A percentile compares a stretch with the other conserved stretches of the same genome.
These are phyloP conservation scores for Mucor irregularis DNA, from an alignment of 371 early-diverging fungal species.

Conservation along the genomic window DNA sequence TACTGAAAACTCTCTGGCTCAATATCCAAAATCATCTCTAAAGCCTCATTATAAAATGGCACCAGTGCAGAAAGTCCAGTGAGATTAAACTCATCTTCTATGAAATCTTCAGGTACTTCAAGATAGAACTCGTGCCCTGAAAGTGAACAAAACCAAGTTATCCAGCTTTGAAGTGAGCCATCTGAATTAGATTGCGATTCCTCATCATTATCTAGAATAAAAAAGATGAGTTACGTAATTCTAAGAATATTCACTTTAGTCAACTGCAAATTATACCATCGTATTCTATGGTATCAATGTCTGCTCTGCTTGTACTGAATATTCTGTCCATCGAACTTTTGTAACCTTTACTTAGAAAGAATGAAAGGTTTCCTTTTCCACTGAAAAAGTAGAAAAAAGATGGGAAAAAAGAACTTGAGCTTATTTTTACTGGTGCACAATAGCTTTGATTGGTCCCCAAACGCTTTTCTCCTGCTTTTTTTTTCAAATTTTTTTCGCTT, in stretches of 20 bases:
- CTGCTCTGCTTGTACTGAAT: constrained; percentile 11
- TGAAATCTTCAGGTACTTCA: constrained; percentile 87
- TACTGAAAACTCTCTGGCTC: constrained; percentile 63
- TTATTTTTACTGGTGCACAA: too few relatives aligned
- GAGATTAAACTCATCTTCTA: constrained; percentile 94
- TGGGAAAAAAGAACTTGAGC: not conserved
- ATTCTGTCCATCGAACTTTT: constrained; percentile 16
- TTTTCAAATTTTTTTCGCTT: too few relatives aligned
- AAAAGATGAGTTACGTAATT: too few relatives aligned
- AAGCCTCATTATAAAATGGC: constrained; percentile 78
- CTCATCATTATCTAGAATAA: constrained; percentile 22
- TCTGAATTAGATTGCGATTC: constrained; percentile 24
- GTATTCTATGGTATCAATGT: constrained; percentile 11
- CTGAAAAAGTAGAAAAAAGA: not conserved
- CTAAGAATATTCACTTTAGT: not conserved
- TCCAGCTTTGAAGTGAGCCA: constrained; percentile 66
- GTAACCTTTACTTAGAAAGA: too few relatives aligned
- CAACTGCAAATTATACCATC: constrained; percentile 7
- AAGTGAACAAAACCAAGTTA: constrained; percentile 87
- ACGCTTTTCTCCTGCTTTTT: too few relatives aligned
- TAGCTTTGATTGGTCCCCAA: too few relatives aligned
- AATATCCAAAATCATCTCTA: constrained; percentile 86
- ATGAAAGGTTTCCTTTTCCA: too few relatives aligned
- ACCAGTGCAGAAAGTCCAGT: constrained; percentile 87
- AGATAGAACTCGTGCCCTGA: constrained; percentile 85